Base-by-base conservation (phyloP, 2,329 filamentous ascomycete species). In the Aspergillus chevalieri region DNA sequence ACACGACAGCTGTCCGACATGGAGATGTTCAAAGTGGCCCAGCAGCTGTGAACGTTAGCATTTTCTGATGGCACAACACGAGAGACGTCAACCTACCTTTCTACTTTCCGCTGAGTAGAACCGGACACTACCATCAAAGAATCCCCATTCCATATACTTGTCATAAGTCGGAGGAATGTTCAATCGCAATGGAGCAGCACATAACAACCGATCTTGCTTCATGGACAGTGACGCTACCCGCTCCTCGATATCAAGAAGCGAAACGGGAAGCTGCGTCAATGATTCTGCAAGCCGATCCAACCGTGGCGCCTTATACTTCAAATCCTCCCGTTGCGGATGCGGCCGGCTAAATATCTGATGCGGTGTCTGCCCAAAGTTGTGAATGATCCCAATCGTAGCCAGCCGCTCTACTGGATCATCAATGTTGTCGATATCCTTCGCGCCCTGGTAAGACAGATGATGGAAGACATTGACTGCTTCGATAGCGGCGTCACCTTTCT, bases 351-450 rank as follows among this genome's bases (percentile, higher is more conserved):
- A 98, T 14, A 97, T 86, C 66, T 98, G 94, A 59, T 94, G 87
- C 1, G 94, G 93, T 1, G 94, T 98, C 67, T 98, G 93, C 0
- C 93, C 93, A 68, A 98, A 98, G 60, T 97, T 97, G 70, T 98
- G 92, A 60, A 98, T 97, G 58, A 96, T 95, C 30, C 89, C 89
- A 47, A 95, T 96, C 0, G 90, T 92, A 4, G 92, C 88, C 6
- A 90, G 77, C 41, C 90, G 81, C 68, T 97, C 91, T 49, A 92
- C 83, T 0, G 88, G 86, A 64, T 97, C 92, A 6, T 85, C 83
- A 52, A 98, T 97, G 47, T 84, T 85, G 66, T 98, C 93, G 4
- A 98, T 75, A 65, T 98, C 89, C 56, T 88, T 94, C 2, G 92
- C 90, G 6, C 93, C 94, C 53, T 91, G 87, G 64, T 98, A 98